Evolutionary conservation across 176 grass and related monocot genomes (phyloP), one percentile per base, ranked within the genome.

Genomic region (Microstegium vimineum): DNA sequence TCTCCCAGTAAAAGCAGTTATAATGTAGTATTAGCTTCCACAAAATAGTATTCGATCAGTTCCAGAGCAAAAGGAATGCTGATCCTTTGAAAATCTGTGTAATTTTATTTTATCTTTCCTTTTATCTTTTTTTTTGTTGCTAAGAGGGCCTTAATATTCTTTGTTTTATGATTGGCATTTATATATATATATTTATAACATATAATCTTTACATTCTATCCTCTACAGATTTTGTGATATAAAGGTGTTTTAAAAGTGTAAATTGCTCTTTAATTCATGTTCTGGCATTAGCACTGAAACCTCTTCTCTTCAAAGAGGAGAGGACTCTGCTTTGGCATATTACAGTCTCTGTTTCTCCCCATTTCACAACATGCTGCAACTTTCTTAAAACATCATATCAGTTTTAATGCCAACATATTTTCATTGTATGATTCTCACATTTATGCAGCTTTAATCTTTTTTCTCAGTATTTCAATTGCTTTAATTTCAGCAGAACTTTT

Each of bases 1-100:
- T n/a, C n/a, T n/a, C n/a, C n/a, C n/a, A n/a, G n/a, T n/a, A n/a
- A n/a, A n/a, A n/a, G n/a, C n/a, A n/a, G n/a, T n/a, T n/a, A n/a
- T n/a, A n/a, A 66, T 79, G 46, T 83, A 84, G 59, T 16, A 49
- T 83, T 88, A 71, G 66, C 28, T 20, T 79, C 15, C 23, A 81
- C 54, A 86, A 45, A 66, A 43, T 69, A 81, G 27, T 47, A 36
- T 74, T 49, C 42, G 26, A 67, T 54, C 37, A 71, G 26, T 82
- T 80, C 6, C 36, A 37, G 66, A 82, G 28, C 17, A 56, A 78
- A 72, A 31, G 18, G 5, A 46, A 25, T 5, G 4, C 1, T 63
- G 65, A 27, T 47, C 43, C 3, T 35, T 59, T 10, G 61, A 72
- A 38, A 75, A 56, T 14, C 11, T 54, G 5, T 79, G 59, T 83